A percentile compares a stretch with the other conserved stretches of the same genome.
Evolutionary conservation across 441 rosid genomes (phyloP).

Genomic region (Syzygium malaccense): DNA sequence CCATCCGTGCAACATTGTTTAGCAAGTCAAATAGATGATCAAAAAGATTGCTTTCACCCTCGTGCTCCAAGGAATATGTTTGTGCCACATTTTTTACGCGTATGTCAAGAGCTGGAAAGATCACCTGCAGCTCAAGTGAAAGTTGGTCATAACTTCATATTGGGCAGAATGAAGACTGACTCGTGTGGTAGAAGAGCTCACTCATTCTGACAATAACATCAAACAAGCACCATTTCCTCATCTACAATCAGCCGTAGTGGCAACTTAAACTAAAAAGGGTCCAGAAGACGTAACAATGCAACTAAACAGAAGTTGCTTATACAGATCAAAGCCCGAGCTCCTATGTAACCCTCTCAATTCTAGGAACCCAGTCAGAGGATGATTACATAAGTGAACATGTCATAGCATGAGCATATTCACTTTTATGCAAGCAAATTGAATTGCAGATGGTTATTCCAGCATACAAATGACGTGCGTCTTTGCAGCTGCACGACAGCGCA

Average conservation of each 20-base stretch:
- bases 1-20: constrained; percentile 41
- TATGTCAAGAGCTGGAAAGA: constrained; percentile 85
- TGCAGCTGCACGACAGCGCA: not conserved
- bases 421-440: not conserved
- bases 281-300: not conserved
- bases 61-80: constrained; percentile 91
- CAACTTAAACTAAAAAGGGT: not conserved
- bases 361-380: not conserved
- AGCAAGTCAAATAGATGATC: constrained; percentile 74
- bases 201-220: not conserved
- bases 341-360: not conserved
- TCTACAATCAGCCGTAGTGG: not conserved
- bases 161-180: not conserved
- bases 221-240: not conserved
- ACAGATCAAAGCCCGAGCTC: not conserved
- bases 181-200: not conserved
- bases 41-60: constrained; percentile 75
- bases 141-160: not conserved
- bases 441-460: not conserved
- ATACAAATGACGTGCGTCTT: not conserved
- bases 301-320: not conserved
- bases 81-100: constrained; percentile 95
- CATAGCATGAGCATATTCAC: not conserved
- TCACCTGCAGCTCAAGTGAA: constrained; percentile 41
- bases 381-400: not conserved